Evolutionary conservation across 2,329 filamentous ascomycete species (phyloP).

Genomic region (Periconia digitata): DNA sequence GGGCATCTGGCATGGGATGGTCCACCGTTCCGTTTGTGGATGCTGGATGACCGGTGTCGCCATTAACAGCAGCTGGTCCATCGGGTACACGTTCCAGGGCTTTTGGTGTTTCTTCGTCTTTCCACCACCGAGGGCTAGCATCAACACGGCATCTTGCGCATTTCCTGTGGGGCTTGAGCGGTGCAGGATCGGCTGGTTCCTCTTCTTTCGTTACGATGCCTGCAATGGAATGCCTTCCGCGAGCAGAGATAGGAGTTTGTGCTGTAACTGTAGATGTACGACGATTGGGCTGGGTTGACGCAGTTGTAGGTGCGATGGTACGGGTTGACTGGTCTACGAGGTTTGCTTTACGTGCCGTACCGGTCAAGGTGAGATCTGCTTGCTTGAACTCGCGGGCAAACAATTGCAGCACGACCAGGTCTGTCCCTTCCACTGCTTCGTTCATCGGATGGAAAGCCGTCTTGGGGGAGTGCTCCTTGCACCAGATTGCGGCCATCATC

Average conservation of each 20-base stretch:
- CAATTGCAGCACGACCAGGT: conserved; percentile 79
- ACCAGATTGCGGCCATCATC: conserved; percentile 88
- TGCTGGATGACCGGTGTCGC: conserved; percentile 19
- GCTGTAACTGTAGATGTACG: conserved; percentile 44
- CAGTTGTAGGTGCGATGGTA: conserved; percentile 36
- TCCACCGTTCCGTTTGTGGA: conserved; percentile 25
- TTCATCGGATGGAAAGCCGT: conserved; percentile 75
- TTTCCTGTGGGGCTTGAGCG: conserved; percentile 35
- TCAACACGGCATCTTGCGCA: conserved; percentile 59
- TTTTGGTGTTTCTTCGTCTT: conserved; percentile 23
- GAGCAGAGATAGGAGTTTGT: conserved; percentile 36
- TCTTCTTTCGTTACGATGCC: conserved; percentile 42
- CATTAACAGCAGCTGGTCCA: conserved; percentile 23
- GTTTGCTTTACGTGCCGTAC: conserved; percentile 90
- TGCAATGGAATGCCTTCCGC: conserved; percentile 38
- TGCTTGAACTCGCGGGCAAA: conserved; percentile 92
- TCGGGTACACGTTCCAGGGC: conserved; percentile 19
- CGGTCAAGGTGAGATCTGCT: conserved; percentile 85
- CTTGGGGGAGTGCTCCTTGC: conserved; percentile 79
- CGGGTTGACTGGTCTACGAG: conserved; percentile 68
- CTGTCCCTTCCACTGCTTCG: conserved; percentile 70
- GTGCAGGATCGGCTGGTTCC: conserved; percentile 32
- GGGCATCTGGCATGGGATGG: conserved; percentile 33
- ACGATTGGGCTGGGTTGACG: conserved; percentile 34
- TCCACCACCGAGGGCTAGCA: conserved; percentile 66